Evolutionary conservation across 1,139 yeast species (phyloP).

Genomic region (Lodderomyces parapsilosis): DNA sequence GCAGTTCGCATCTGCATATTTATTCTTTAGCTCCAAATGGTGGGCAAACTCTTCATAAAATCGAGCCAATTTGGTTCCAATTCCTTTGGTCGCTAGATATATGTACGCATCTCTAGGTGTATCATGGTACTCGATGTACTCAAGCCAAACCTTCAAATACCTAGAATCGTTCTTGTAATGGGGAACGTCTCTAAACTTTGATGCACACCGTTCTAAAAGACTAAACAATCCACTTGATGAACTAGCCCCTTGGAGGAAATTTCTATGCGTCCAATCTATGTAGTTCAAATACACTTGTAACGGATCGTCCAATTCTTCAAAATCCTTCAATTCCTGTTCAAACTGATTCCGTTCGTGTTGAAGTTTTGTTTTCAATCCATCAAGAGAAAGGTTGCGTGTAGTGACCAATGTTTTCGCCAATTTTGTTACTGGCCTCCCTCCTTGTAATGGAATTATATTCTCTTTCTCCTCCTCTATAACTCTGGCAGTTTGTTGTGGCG

Average conservation of each 20-base stretch:
- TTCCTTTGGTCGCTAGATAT: slow-evolving; percentile 69
- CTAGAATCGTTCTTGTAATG: slow-evolving; percentile 81
- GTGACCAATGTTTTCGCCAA: slow-evolving; percentile 46
- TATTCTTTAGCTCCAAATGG: slow-evolving; percentile 54
- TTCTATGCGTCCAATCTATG: slow-evolving; percentile 66
- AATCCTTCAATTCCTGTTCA: slow-evolving; percentile 42
- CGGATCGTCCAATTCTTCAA: slow-evolving; percentile 78
- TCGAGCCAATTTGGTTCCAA: slow-evolving; percentile 65
- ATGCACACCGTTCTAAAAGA: slow-evolving; percentile 71
- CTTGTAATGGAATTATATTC: slow-evolving; percentile 66
- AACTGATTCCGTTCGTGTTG: slow-evolving; percentile 38
- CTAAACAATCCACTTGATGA: slow-evolving; percentile 66
- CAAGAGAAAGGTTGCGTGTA: slow-evolving; percentile 17
- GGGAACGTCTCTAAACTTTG: slow-evolving; percentile 60
- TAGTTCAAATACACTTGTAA: slow-evolving; percentile 70
- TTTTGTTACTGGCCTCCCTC: slow-evolving; percentile 69
- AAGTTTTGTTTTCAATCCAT: slow-evolving; percentile 23
- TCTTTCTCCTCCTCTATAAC: slow-evolving; percentile 73
- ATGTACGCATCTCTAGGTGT: slow-evolving; percentile 71
- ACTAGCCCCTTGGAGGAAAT: slow-evolving; percentile 67
- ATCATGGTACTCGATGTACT: slow-evolving; percentile 67
- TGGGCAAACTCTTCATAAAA: slow-evolving; percentile 83
- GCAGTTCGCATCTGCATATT: slow-evolving; percentile 58
- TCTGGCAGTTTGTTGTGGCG: slow-evolving; percentile 34
- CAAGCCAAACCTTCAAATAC: slow-evolving; percentile 78